Base-by-base conservation (phyloP, 2,329 filamentous ascomycete species). In the Hypoxylon sp. region DNA sequence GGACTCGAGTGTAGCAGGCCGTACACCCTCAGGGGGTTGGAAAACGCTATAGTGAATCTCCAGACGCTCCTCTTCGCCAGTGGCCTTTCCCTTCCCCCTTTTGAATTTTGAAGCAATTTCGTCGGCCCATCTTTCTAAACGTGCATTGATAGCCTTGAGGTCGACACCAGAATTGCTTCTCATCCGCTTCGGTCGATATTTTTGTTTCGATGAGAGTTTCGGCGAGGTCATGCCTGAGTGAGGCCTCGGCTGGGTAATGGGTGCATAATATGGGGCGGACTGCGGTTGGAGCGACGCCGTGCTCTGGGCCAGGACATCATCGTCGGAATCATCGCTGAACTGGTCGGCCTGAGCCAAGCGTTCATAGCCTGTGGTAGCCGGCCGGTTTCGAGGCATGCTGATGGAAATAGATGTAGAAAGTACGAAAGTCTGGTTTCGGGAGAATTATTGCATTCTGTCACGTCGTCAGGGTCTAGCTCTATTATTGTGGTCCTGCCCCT, bases 11-110 rank as follows among this genome's bases (percentile, higher is more conserved):
- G 91, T 94, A 45, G 90, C 87, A 2, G 95, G 94, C 3, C 91
- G 87, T 50, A 97, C 86, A 69, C 94, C 93, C 65, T 97, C 93
- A 0, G 95, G 95, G 1, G 96, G 86, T 74, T 97, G 94, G 76
- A 99, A 99, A 46, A 99, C 96, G 0, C 94, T 97, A 79, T 98
- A 93, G 74, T 98, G 94, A 65, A 99, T 99, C 81, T 99, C 96
- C 32, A 97, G 84, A 58, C 90, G 90, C 78, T 97, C 93, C 72
- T 96, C 93, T 71, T 96, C 92, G 46, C 89, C 83, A 74, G 88
- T 90, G 52, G 90, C 91, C 77, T 90, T 93, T 57, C 91, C 88
- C 74, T 90, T 90, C 72, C 87, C 85, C 70, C 94, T 92, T 83
- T 97, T 98, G 86, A 99, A 98, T 74, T 96, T 96, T 72, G 93